These are phyloP conservation scores for Aspergillus sp. DNA, from an alignment of 2,329 filamentous ascomycete genomes.

Conservation along the genomic window DNA sequence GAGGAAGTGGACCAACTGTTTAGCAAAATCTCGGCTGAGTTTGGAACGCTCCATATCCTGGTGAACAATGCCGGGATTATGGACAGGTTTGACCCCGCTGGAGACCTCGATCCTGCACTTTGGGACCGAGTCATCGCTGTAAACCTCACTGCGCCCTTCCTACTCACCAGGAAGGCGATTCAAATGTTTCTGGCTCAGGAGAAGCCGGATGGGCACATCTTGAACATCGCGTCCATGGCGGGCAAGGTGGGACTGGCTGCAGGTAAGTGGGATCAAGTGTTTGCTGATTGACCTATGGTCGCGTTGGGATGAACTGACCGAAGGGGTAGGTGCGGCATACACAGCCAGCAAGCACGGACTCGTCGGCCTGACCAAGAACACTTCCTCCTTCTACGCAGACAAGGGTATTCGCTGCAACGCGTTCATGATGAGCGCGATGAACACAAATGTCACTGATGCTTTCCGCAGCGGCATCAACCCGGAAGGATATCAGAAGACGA, in stretches of 20 bases:
- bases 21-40: conserved; percentile 35
- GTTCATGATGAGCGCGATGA: conserved; percentile 59
- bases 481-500: conserved; percentile 29
- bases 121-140: conserved; percentile 62
- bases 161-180: conserved; percentile 58
- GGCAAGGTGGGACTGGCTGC: conserved; percentile 48
- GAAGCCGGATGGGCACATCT: conserved; percentile 51
- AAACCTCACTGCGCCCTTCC: conserved; percentile 61
- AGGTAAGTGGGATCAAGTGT: conserved; percentile 30
- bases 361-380: conserved; percentile 61
- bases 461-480: conserved; percentile 37
- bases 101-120: conserved; percentile 48
- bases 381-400: conserved; percentile 59
- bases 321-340: conserved; percentile 51
- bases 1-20: conserved; percentile 45
- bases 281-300: no score
- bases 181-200: conserved; percentile 48
- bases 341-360: conserved; percentile 60
- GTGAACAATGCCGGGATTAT: conserved; percentile 64
- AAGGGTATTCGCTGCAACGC: conserved; percentile 59
- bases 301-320: no score
- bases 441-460: conserved; percentile 58
- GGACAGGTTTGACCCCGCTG: conserved; percentile 61
- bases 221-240: conserved; percentile 59
- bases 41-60: conserved; percentile 60